A percentile compares a stretch with the other conserved stretches of the same genome.
These are phyloP conservation scores for Thraustotheca clavata DNA, from an alignment of 352 stramenopile genomes.

Conservation along the genomic window DNA sequence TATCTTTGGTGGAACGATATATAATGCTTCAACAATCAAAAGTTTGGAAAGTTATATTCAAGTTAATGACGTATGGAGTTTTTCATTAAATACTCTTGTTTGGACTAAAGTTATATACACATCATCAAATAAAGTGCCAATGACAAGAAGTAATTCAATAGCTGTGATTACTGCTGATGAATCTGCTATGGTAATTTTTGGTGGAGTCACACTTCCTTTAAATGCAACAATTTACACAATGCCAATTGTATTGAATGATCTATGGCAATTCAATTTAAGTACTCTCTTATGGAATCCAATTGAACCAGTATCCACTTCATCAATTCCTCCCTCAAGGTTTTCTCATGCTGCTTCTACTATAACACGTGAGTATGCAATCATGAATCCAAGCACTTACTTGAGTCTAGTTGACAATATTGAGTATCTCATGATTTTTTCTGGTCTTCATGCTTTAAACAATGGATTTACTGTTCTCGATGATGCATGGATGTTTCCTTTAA, in stretches of 20 bases:
- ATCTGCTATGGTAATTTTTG: conserved; percentile 11
- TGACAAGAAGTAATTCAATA: background rate
- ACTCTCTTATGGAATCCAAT: background rate
- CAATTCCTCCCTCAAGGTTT: background rate
- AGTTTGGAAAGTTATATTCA: background rate
- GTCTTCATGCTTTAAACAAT: background rate
- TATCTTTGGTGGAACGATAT: conserved; percentile 11
- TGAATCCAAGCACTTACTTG: background rate
- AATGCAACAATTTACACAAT: background rate
- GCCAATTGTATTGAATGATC: conserved; percentile 7
- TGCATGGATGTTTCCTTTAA: conserved; percentile 15
- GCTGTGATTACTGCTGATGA: background rate
- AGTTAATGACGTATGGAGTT: conserved; percentile 17
- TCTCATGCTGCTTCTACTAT: conserved; percentile 15
- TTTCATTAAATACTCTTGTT: background rate
- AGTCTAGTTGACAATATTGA: background rate
- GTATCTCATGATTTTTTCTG: conserved; percentile 8
- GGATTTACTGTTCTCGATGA: conserved; percentile 17
- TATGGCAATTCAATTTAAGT: background rate
- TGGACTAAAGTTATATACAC: background rate
- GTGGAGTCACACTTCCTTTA: background rate
- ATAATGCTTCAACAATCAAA: background rate
- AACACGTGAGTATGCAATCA: background rate
- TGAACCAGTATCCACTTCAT: background rate
- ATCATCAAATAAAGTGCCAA: background rate